Evolutionary conservation across 1,284 basidiomycete species (phyloP).

Genomic region (Moesziomyces parantarcticus): DNA sequence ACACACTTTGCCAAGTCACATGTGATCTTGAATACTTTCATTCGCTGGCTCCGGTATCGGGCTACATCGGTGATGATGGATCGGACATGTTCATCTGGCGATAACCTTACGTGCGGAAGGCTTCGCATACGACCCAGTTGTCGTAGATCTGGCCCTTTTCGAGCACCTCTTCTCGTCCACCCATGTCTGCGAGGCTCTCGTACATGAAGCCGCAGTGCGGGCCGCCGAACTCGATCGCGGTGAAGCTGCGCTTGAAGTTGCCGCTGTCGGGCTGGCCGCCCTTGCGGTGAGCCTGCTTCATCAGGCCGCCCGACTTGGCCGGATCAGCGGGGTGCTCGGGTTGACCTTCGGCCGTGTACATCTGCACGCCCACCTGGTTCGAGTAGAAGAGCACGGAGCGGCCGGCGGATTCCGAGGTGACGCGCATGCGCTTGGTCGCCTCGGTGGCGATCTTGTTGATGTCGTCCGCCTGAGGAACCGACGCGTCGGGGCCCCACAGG

Average conservation of each 20-base stretch:
- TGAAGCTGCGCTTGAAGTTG: slow-evolving; percentile 44
- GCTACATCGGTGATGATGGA: neutral
- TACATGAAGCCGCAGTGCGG: slow-evolving; percentile 61
- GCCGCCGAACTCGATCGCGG: slow-evolving; percentile 60
- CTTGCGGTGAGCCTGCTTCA: slow-evolving; percentile 48
- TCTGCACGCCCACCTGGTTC: slow-evolving; percentile 60
- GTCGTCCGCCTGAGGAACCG: slow-evolving; percentile 30
- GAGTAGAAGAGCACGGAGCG: slow-evolving; percentile 50
- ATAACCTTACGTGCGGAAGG: slow-evolving; percentile 23
- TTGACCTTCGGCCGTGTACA: slow-evolving; percentile 54
- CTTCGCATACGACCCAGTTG: slow-evolving; percentile 53
- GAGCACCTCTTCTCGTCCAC: slow-evolving; percentile 52
- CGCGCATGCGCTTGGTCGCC: slow-evolving; percentile 35
- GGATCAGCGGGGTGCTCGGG: slow-evolving; percentile 43
- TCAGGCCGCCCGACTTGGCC: slow-evolving; percentile 21
- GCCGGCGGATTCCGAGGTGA: slow-evolving; percentile 38
- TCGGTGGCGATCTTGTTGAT: slow-evolving; percentile 28
- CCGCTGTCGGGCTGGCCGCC: slow-evolving; percentile 29
- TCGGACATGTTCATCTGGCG: neutral
- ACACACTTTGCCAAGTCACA: neutral
- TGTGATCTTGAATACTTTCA: neutral
- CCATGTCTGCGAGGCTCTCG: slow-evolving; percentile 30
- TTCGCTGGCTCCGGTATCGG: neutral
- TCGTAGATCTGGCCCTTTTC: slow-evolving; percentile 51
- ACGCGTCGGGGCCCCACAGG: slow-evolving; percentile 46